Conservation (phyloP, 1,284 basidiomycete genomes). For the Retiboletus flavoniger region DNA sequence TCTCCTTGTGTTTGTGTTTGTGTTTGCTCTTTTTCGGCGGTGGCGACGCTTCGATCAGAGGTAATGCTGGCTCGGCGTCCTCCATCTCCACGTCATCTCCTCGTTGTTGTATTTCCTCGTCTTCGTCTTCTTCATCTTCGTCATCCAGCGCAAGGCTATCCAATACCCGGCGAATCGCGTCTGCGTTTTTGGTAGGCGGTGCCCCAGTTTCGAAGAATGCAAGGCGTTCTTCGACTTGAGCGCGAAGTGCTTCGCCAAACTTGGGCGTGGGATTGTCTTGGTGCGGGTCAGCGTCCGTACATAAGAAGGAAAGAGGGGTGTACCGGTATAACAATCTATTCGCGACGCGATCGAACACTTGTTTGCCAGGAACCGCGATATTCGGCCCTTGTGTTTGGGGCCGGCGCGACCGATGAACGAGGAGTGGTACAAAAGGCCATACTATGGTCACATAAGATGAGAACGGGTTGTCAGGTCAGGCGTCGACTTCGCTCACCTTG, state of each 20-base stretch:
- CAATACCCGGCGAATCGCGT: slow-evolving; percentile 87
- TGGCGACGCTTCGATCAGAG: slow-evolving; percentile 53
- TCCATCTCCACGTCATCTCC: slow-evolving; percentile 43
- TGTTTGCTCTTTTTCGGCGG: slow-evolving; percentile 47
- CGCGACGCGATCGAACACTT: slow-evolving; percentile 98
- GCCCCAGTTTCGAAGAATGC: slow-evolving; percentile 91
- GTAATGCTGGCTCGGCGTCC: slow-evolving; percentile 52
- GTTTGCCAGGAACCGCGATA: slow-evolving; percentile 97
- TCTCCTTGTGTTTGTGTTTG: slow-evolving; percentile 19
- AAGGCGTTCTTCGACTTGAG: slow-evolving; percentile 95
- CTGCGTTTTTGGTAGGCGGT: slow-evolving; percentile 82
- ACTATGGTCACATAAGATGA: slow-evolving; percentile 44
- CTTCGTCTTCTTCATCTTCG: slow-evolving; percentile 59
- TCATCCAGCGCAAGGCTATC: slow-evolving; percentile 75
- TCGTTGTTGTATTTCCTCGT: background rate
- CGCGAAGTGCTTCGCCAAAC: slow-evolving; percentile 91
- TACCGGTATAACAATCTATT: slow-evolving; percentile 96
- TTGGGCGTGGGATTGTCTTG: slow-evolving; percentile 85
- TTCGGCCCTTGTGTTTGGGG: slow-evolving; percentile 96
- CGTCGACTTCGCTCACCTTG: slow-evolving; percentile 58
- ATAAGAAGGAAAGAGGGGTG: slow-evolving; percentile 13
- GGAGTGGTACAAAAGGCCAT: slow-evolving; percentile 91
- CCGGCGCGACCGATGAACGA: slow-evolving; percentile 95
- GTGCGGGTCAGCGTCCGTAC: background rate
- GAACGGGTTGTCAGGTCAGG: background rate